phyloP scores from a whole-genome alignment of 306 rosid species.

The Biancaea sappan region DNA sequence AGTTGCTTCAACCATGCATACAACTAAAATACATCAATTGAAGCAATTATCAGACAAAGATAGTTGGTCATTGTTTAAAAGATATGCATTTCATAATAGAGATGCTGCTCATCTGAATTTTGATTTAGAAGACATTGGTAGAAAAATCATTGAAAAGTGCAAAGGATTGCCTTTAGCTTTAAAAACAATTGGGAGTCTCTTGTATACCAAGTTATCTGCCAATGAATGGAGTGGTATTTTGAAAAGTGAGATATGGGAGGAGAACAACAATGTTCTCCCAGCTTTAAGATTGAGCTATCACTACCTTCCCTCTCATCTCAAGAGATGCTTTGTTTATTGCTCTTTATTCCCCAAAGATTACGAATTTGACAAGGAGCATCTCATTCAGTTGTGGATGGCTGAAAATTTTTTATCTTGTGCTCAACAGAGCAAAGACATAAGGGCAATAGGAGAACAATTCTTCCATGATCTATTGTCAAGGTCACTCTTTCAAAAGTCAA shows the following conservation, averaged over 20 bases:
- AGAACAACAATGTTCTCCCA: constrained; percentile 1
- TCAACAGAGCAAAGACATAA: neutral
- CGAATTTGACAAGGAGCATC: neutral
- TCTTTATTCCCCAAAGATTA: constrained; percentile 37
- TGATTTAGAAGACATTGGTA: neutral
- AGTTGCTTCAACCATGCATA: constrained; percentile 27
- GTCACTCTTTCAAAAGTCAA: constrained; percentile 37
- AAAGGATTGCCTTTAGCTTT: constrained; percentile 38
- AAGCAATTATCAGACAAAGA: neutral
- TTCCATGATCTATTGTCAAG: constrained; percentile 25
- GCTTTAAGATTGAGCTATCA: constrained; percentile 35
- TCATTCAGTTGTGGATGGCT: constrained; percentile 46
- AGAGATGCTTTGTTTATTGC: constrained; percentile 47
- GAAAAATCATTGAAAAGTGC: constrained; percentile 34
- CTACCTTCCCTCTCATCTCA: constrained; percentile 24
- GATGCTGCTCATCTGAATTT: neutral
- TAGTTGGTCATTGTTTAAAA: constrained; percentile 29
- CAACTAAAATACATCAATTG: neutral
- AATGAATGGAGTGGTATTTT: constrained; percentile 27
- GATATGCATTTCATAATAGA: constrained; percentile 4
- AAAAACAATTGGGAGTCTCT: constrained; percentile 37
- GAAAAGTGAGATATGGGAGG: constrained; percentile 31
- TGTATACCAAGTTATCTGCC: constrained; percentile 1
- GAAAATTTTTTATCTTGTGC: constrained; percentile 24
- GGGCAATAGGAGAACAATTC: constrained; percentile 31